phyloP scores from a whole-genome alignment of 352 stramenopile species.

The Phytophthora gonapodyides region DNA sequence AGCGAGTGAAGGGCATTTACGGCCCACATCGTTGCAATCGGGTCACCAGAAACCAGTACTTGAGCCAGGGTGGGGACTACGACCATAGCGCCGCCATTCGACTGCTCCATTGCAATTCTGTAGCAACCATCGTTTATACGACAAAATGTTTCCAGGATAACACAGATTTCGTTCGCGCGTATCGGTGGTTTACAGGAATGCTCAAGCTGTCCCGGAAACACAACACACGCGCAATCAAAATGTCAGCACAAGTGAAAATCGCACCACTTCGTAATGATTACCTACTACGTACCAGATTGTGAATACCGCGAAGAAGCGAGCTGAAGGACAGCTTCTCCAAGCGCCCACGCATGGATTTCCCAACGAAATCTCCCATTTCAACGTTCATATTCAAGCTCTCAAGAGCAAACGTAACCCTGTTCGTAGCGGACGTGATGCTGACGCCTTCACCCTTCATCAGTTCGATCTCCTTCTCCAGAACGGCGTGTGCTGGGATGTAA shows the following conservation, averaged over 20 bases:
- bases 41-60: constrained; percentile 53
- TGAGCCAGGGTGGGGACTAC: constrained; percentile 50
- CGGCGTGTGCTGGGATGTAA: constrained; percentile 54
- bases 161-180: constrained; percentile 61
- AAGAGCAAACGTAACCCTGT: constrained; percentile 70
- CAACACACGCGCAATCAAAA: background rate
- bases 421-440: constrained; percentile 47
- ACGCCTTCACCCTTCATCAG: constrained; percentile 50
- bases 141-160: constrained; percentile 75
- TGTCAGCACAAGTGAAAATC: no score
- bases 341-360: constrained; percentile 45
- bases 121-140: constrained; percentile 78
- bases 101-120: constrained; percentile 55
- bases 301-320: constrained; percentile 55
- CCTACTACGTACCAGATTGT: constrained; percentile 71
- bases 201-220: constrained; percentile 45
- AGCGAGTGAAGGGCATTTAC: constrained; percentile 71
- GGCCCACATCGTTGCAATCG: constrained; percentile 61
- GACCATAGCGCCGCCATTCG: constrained; percentile 45
- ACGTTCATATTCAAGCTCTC: constrained; percentile 81
- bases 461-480: constrained; percentile 68
- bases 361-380: constrained; percentile 60
- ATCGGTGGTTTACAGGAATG: constrained; percentile 69
- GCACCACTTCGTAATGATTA: background rate
- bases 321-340: constrained; percentile 67